Evolutionary conservation across 768 basidiomycete genomes (phyloP).

Genomic region (Cystobasidium tubakii): DNA sequence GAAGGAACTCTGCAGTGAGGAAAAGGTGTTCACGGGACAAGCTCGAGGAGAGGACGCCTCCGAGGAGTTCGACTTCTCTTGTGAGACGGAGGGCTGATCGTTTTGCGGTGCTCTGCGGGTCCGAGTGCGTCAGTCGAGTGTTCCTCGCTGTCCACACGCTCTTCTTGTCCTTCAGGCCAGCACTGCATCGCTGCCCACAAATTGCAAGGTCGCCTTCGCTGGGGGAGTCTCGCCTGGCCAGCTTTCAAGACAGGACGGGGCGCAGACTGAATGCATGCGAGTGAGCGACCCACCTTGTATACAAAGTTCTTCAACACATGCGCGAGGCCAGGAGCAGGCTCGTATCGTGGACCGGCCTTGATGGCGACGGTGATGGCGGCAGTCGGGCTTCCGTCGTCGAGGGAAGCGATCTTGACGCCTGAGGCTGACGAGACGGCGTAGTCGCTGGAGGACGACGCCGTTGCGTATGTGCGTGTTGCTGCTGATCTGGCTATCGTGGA

Average conservation of each 20-base stretch:
- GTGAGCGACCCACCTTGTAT: conserved; percentile 71
- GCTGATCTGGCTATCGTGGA: conserved; percentile 10
- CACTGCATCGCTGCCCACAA: background rate
- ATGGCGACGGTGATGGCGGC: conserved; percentile 80
- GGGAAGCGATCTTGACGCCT: conserved; percentile 77
- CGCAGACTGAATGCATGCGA: too few relatives aligned
- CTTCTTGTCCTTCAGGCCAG: too few relatives aligned
- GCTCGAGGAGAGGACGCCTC: conserved; percentile 78
- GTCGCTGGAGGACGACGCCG: conserved; percentile 10
- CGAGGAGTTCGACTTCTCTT: conserved; percentile 86
- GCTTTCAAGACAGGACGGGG: too few relatives aligned
- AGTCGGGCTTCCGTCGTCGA: conserved; percentile 74
- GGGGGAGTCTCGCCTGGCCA: too few relatives aligned
- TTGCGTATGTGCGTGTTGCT: conserved; percentile 2
- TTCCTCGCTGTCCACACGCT: background rate
- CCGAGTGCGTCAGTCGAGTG: conserved; percentile 4
- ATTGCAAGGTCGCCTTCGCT: background rate
- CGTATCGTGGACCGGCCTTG: conserved; percentile 85
- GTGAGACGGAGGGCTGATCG: conserved; percentile 84
- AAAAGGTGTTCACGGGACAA: conserved; percentile 84
- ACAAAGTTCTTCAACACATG: conserved; percentile 96
- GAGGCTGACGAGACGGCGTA: conserved; percentile 53
- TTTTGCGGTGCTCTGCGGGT: conserved; percentile 67
- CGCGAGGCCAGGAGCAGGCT: conserved; percentile 81
- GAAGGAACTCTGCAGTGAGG: conserved; percentile 87